Base-by-base conservation (phyloP, 2,329 filamentous ascomycete species). In the Trichophyton rubrum region DNA sequence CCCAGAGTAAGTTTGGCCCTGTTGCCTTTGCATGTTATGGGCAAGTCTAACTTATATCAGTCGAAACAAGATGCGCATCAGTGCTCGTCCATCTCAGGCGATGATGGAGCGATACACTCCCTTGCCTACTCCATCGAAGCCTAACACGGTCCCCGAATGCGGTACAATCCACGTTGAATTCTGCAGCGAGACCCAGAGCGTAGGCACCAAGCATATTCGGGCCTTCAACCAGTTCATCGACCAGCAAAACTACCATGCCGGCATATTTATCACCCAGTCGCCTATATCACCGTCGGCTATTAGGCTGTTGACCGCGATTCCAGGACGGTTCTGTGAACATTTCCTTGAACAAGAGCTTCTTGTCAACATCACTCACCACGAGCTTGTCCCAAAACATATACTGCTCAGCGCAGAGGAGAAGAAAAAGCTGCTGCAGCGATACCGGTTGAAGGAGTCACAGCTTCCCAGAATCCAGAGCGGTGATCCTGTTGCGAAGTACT, bases 281-380 rank as follows among this genome's bases (percentile, higher is more conserved):
- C 79, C 89, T 55, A 87, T 96, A 62, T 95, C 90, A 0, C 83
- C 90, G 30, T 88, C 91, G 63, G 92, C 91, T 41, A 85, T 92
- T 73, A 95, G 95, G 78, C 85, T 91, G 66, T 87, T 95, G 67
- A 85, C 85, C 65, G 85, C 86, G 62, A 85, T 92, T 61, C 84
- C 88, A 67, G 84, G 85, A 64, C 88, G 87, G 60, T 85, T 88
- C 70, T 89, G 96, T 70, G 93, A 99, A 79, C 89, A 90, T 72
- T 99, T 99, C 78, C 84, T 92, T 68, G 93, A 97, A 79, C 88
- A 93, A 73, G 93, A 99, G 76, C 77, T 99, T 68, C 81, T 97
- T 62, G 91, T 99, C 75, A 99, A 99, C 77, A 97, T 99, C 74
- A 97, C 92, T 62, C 89, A 91, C 74, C 93, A 99, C 78, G 92